Evolutionary conservation across 2,329 filamentous ascomycete genomes (phyloP).

Genomic region (Botrytis fragariae): DNA sequence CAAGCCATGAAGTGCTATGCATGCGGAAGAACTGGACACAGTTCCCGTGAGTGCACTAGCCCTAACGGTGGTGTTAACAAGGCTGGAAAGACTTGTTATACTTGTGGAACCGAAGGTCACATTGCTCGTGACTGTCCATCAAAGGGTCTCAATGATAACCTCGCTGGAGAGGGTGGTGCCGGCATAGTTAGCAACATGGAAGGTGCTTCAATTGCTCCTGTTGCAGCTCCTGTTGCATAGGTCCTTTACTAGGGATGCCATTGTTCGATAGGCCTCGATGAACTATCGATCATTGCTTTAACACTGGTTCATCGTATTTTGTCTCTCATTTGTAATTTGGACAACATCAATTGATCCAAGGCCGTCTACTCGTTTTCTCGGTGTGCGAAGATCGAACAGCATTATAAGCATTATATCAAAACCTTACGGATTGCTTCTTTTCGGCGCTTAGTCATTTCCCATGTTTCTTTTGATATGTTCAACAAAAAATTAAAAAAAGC

Average conservation of each 20-base stretch:
- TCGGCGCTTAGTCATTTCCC: slow-evolving; percentile 38
- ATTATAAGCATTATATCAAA: slow-evolving; percentile 25
- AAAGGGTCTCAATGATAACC: slow-evolving; percentile 51
- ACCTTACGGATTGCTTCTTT: slow-evolving; percentile 34
- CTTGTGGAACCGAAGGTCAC: slow-evolving; percentile 92
- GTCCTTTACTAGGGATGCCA: slow-evolving; percentile 33
- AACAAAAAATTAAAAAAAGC: slow-evolving; percentile 28
- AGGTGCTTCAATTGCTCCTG: slow-evolving; percentile 40
- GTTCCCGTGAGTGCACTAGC: slow-evolving; percentile 42
- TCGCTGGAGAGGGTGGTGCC: slow-evolving; percentile 34
- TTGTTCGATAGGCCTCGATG: slow-evolving; percentile 37
- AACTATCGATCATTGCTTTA: slow-evolving; percentile 35
- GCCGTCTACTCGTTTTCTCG: slow-evolving; percentile 35
- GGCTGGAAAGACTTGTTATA: slow-evolving; percentile 97
- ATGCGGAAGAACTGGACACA: slow-evolving; percentile 63
- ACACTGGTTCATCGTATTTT: slow-evolving; percentile 34
- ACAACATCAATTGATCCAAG: slow-evolving; percentile 32
- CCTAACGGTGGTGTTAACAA: slow-evolving; percentile 93
- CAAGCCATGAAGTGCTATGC: slow-evolving; percentile 80
- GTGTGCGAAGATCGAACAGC: slow-evolving; percentile 30
- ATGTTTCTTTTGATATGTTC: slow-evolving; percentile 33
- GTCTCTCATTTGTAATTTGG: slow-evolving; percentile 35
- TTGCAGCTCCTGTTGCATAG: slow-evolving; percentile 39
- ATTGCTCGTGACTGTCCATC: slow-evolving; percentile 79
- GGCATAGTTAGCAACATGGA: slow-evolving; percentile 39